Conservation (phyloP, 208 protist genomes). For the Wallacemonas sp. region DNA sequence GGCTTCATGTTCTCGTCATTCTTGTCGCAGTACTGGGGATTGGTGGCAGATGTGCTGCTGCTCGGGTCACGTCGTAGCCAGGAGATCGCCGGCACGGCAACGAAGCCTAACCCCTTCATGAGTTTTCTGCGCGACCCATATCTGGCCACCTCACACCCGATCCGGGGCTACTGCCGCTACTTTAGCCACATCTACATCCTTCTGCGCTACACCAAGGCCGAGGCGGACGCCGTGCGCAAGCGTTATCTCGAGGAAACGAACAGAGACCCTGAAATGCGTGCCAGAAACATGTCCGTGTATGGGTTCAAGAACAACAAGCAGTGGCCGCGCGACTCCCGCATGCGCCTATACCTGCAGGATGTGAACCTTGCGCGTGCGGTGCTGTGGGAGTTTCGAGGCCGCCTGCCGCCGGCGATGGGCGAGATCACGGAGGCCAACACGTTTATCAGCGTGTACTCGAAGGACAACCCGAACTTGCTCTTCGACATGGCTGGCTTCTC, state of each 20-base stretch:
- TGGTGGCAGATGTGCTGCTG: constrained; percentile 99
- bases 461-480: constrained; percentile 99
- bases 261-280: constrained; percentile 94
- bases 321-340: constrained; percentile 99
- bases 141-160: constrained; percentile 97
- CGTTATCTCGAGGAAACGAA: constrained; percentile 99
- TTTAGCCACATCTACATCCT: constrained; percentile 98
- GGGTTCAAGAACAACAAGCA: constrained; percentile 99
- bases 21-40: constrained; percentile 99
- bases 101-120: constrained; percentile 98
- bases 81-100: constrained; percentile 98
- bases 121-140: constrained; percentile 93
- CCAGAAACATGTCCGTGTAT: constrained; percentile 98
- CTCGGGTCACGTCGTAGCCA: constrained; percentile 97
- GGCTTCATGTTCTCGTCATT: constrained; percentile 99
- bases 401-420: constrained; percentile 97
- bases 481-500: constrained; percentile 99
- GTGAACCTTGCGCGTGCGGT: constrained; percentile 99
- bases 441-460: constrained; percentile 99
- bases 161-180: constrained; percentile 98
- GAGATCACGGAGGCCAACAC: constrained; percentile 97
- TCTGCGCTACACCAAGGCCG: constrained; percentile 96
- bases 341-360: constrained; percentile 99
- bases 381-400: constrained; percentile 99
- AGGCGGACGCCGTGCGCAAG: constrained; percentile 98